These are phyloP conservation scores for Jamesozyma rosinii DNA, from an alignment of 805 yeast genomes.

Conservation along the genomic window DNA sequence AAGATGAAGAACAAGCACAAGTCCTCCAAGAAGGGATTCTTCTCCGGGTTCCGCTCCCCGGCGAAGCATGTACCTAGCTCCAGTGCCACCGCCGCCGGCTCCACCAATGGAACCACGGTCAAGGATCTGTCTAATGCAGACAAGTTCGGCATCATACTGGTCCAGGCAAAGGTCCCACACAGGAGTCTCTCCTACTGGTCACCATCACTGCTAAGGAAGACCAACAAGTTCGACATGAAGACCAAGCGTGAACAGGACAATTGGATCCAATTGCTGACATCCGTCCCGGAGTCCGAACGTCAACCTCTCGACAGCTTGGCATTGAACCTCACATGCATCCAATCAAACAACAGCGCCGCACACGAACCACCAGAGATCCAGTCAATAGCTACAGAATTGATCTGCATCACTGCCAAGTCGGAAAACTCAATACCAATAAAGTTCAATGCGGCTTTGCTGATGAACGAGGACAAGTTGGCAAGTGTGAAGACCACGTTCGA, in stretches of 20 bases:
- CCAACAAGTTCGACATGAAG: conserved; percentile 25
- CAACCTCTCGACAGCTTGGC: conserved; percentile 18
- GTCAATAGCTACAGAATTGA: conserved; percentile 20
- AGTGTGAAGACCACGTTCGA: conserved; percentile 17
- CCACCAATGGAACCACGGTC: neutral
- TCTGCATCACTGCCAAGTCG: conserved; percentile 29
- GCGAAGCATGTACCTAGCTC: neutral
- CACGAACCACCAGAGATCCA: conserved; percentile 25
- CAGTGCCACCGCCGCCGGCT: neutral
- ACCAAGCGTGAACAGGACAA: conserved; percentile 28
- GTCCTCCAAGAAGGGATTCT: conserved; percentile 2
- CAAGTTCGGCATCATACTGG: conserved; percentile 24
- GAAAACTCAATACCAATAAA: conserved; percentile 32
- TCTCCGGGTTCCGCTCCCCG: conserved; percentile 4
- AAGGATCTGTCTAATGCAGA: conserved; percentile 2
- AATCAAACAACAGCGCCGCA: conserved; percentile 19
- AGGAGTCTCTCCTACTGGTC: conserved; percentile 30
- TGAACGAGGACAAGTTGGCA: conserved; percentile 15
- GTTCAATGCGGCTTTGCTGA: conserved; percentile 27
- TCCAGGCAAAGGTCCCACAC: conserved; percentile 23
- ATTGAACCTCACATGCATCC: conserved; percentile 24
- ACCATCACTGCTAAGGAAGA: conserved; percentile 28
- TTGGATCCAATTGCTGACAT: conserved; percentile 18
- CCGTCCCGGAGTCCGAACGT: conserved; percentile 22
- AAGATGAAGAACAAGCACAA: conserved; percentile 7